phyloP scores from a whole-genome alignment of 148 eudicot genomes.

The Nepenthes mirabilis region DNA sequence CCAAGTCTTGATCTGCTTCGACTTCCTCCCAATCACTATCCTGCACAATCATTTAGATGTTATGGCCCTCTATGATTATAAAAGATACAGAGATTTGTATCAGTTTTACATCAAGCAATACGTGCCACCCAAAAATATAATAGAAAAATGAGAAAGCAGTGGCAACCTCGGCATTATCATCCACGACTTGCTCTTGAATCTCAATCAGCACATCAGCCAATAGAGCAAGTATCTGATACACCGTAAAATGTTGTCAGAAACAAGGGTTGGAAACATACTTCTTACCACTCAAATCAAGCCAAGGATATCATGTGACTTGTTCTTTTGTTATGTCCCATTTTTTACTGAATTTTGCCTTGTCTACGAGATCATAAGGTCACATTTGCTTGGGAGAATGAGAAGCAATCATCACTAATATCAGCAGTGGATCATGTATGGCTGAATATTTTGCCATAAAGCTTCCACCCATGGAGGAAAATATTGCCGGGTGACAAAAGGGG shows the following conservation, averaged over 20 bases:
- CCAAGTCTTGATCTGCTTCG: conserved; percentile 32
- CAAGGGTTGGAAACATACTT: background rate
- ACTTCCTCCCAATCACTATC: conserved; percentile 98
- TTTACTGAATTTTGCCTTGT: background rate
- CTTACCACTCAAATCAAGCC: background rate
- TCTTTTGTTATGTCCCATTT: background rate
- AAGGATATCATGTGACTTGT: background rate
- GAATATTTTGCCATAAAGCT: too few species aligned
- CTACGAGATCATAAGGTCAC: background rate
- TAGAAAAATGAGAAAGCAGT: background rate
- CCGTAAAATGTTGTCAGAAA: background rate
- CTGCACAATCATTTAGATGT: conserved; percentile 21
- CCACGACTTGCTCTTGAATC: conserved; percentile 76
- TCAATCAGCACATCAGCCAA: conserved; percentile 74
- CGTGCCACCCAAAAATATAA: background rate
- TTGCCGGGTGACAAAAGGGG: too few species aligned
- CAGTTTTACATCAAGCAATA: background rate
- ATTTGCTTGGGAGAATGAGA: too few species aligned
- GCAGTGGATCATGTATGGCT: too few species aligned
- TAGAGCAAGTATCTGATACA: conserved; percentile 59
- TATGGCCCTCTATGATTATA: too few species aligned
- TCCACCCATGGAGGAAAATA: too few species aligned
- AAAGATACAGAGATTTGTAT: background rate
- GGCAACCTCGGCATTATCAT: conserved; percentile 47
- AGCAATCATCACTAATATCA: too few species aligned